Evolutionary conservation across 805 yeast genomes (phyloP).

Genomic region (Clavispora vitiphila): DNA sequence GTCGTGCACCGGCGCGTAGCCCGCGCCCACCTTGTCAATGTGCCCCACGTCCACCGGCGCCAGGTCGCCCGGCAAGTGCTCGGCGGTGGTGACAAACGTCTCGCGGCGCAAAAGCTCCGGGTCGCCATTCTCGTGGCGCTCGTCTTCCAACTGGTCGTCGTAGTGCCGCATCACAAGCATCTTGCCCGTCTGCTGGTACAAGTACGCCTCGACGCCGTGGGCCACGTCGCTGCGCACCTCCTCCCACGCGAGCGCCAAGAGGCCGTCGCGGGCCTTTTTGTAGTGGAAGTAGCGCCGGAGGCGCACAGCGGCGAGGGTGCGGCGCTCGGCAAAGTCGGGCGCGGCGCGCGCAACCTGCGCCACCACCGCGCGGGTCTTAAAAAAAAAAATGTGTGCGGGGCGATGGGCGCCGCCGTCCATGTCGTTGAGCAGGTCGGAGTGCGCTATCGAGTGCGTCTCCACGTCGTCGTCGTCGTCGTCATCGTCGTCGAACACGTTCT

Average conservation of each 20-base stretch:
- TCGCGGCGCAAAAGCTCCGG: conserved; percentile 8
- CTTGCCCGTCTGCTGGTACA: conserved; percentile 32
- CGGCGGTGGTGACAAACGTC: conserved; percentile 5
- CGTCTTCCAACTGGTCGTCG: conserved; percentile 11
- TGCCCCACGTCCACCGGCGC: conserved; percentile 14
- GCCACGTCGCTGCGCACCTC: conserved; percentile 34
- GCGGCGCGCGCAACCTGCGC: conserved; percentile 24
- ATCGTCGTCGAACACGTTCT: no score
- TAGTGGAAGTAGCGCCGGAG: conserved; percentile 31
- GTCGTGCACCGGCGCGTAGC: conserved; percentile 29
- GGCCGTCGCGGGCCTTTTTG: conserved; percentile 31
- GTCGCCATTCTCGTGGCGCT: conserved; percentile 10
- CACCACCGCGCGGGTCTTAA: no score
- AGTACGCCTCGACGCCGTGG: conserved; percentile 31
- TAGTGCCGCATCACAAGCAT: conserved; percentile 4
- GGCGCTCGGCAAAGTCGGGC: conserved; percentile 23
- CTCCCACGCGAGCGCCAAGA: conserved; percentile 41
- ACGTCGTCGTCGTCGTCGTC: no score
- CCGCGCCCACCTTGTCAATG: conserved; percentile 17
- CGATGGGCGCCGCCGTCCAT: no score
- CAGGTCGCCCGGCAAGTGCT: conserved; percentile 10
- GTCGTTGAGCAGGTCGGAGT: no score
- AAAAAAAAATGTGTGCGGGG: no score
- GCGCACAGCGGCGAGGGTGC: conserved; percentile 26
- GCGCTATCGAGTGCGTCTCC: no score